phyloP scores from a whole-genome alignment of 2,329 filamentous ascomycete species.

The Chaetomium sp. region DNA sequence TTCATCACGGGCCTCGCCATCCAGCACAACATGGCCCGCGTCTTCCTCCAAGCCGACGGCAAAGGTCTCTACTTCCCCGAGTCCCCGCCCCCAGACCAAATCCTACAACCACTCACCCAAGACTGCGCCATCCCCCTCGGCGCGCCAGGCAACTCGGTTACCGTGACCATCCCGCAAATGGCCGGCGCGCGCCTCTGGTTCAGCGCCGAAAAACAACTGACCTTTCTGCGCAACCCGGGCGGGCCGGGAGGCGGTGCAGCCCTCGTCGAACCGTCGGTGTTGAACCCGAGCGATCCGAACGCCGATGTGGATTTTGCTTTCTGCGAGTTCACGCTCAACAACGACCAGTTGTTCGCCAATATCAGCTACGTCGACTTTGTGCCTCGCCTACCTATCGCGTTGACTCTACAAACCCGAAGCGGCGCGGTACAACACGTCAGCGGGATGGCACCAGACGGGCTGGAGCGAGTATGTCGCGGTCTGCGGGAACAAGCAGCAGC shows the following conservation, averaged over 20 bases:
- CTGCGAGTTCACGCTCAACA: constrained; percentile 56
- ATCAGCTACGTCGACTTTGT: constrained; percentile 65
- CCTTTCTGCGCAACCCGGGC: constrained; percentile 60
- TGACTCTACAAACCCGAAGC: constrained; percentile 39
- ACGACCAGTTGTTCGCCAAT: constrained; percentile 52
- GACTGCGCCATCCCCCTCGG: constrained; percentile 57
- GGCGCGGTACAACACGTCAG: constrained; percentile 44
- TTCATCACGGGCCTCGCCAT: constrained; percentile 60
- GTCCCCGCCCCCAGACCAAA: constrained; percentile 37
- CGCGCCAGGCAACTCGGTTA: constrained; percentile 45
- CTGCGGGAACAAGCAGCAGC: constrained; percentile 47
- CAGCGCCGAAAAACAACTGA: constrained; percentile 46
- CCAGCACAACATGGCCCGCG: constrained; percentile 34
- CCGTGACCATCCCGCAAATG: constrained; percentile 54
- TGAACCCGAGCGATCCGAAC: constrained; percentile 54
- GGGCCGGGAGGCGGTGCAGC: constrained; percentile 36
- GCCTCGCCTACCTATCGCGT: constrained; percentile 44
- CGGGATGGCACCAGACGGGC: constrained; percentile 52
- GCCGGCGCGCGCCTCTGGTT: constrained; percentile 61
- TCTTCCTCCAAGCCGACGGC: constrained; percentile 39
- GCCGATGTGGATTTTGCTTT: constrained; percentile 48
- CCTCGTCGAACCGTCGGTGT: constrained; percentile 61
- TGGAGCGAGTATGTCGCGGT: constrained; percentile 47
- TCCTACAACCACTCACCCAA: constrained; percentile 43
- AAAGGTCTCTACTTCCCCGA: constrained; percentile 51